phyloP scores from a whole-genome alignment of 1,139 yeast species.

The Hansenula lynferdii region DNA sequence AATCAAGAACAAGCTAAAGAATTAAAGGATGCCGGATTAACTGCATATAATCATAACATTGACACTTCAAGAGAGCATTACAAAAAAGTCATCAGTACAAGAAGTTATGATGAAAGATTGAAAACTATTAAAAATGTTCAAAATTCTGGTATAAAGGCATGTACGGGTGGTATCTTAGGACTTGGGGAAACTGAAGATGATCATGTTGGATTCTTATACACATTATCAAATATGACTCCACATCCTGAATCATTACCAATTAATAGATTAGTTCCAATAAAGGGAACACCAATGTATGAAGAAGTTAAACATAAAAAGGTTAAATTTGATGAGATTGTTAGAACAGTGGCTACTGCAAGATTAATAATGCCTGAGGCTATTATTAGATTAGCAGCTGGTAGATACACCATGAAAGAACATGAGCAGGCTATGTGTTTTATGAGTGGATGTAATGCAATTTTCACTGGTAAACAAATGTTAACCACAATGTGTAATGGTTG shows the following conservation, averaged over 20 bases:
- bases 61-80: conserved; percentile 79
- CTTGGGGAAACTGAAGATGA: conserved; percentile 72
- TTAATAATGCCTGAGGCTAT: conserved; percentile 68
- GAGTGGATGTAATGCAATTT: conserved; percentile 78
- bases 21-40: conserved; percentile 64
- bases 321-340: conserved; percentile 54
- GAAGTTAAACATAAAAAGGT: conserved; percentile 45
- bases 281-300: conserved; percentile 71
- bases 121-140: conserved; percentile 61
- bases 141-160: conserved; percentile 62
- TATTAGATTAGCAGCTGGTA: conserved; percentile 74
- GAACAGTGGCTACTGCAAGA: conserved; percentile 75
- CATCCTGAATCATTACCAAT: conserved; percentile 86
- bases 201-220: conserved; percentile 63
- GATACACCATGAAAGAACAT: conserved; percentile 74
- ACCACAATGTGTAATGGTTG: conserved; percentile 84
- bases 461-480: conserved; percentile 77
- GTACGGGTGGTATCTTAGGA: conserved; percentile 80
- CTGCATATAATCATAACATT: conserved; percentile 79
- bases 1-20: conserved; percentile 53
- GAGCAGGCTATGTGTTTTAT: conserved; percentile 73
- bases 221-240: conserved; percentile 58
- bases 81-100: conserved; percentile 64
- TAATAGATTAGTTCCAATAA: conserved; percentile 70
- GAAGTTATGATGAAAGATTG: conserved; percentile 67